A percentile compares a stretch with the other conserved stretches of the same genome.
These are phyloP conservation scores for Plicaturopsis crispa DNA, from an alignment of 768 basidiomycete species.

Conservation along the genomic window DNA sequence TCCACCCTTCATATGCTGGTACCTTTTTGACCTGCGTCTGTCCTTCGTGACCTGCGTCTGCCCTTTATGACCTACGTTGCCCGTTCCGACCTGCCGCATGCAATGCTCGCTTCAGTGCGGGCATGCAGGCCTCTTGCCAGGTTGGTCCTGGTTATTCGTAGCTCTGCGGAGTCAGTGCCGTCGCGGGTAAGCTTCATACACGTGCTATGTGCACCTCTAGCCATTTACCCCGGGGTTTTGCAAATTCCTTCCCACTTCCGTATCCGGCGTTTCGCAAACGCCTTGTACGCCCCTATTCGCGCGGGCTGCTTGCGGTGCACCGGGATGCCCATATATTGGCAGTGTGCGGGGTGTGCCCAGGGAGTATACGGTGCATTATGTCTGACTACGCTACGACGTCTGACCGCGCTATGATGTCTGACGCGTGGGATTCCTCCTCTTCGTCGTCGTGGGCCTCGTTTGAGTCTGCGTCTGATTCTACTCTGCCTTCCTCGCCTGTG, in stretches of 20 bases:
- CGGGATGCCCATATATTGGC: not conserved
- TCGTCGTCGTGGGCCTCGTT: constrained; percentile 23
- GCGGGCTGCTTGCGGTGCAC: no score
- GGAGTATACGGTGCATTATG: constrained; percentile 1
- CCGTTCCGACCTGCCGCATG: not conserved
- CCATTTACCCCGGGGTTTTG: not conserved
- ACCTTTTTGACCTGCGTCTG: constrained; percentile 12
- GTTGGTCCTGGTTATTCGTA: not conserved
- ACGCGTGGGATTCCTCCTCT: constrained; percentile 12
- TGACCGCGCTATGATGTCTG: constrained; percentile 15
- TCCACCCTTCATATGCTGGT: constrained; percentile 4
- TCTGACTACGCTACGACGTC: constrained; percentile 7
- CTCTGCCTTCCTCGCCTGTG: constrained; percentile 10
- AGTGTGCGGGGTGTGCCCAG: constrained; percentile 1
- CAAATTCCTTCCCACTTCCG: not conserved
- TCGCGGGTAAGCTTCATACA: constrained; percentile 2
- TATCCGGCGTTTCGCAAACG: constrained; percentile 9
- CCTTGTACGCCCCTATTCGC: constrained; percentile 4
- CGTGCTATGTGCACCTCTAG: not conserved
- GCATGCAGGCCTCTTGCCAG: not conserved
- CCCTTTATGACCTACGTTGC: constrained; percentile 12
- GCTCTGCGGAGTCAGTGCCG: not conserved
- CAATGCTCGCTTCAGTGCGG: not conserved
- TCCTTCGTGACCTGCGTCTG: constrained; percentile 7
- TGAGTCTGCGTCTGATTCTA: constrained; percentile 29